Base-by-base conservation (phyloP, 495 filamentous ascomycete species). In the Tricharina praecox region DNA sequence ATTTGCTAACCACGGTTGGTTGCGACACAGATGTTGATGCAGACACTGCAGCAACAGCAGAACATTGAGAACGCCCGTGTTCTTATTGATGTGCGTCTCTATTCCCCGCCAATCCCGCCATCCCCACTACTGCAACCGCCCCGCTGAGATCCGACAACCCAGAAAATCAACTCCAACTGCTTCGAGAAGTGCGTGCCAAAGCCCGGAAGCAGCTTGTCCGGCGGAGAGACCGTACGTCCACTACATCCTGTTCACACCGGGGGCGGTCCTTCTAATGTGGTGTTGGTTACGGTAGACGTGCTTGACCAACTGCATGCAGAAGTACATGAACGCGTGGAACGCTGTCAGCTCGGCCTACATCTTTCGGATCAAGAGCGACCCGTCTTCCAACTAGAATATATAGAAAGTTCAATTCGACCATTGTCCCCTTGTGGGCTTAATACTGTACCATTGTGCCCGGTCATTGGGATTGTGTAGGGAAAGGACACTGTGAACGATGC, bases 91-190 rank as follows among this genome's bases (percentile, higher is more conserved):
- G 61, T 63, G 43, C 18, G 38, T 32, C n/a, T 10, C n/a, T 4
- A 36, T 25, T 20, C 40, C 44, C 40, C 34, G 19, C 28, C 13
- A 32, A 5, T 32, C 5, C 28, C 13, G 28, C 13, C 15, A 3
- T 15, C 38, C n/a, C n/a, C 19, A 19, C 33, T 11, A 19, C 37
- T 28, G 24, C 33, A 3, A 11, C 21, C 18, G 4, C n/a, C n/a
- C 18, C 4, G 15, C 9, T 8, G 34, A 46, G 9, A 40, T 36
- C 16, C 34, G 15, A 23, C 21, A 48, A 10, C 13, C 28, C 53
- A 96, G 90, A 93, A 85, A 80, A 72, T 96, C 64, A 93, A 95
- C 72, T 78, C 88, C 62, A 78, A 92, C 71, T 97, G 90, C 74
- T 96, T 93, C 75, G 76, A 88, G 28, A 79, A 79, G 61, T 97